These are phyloP conservation scores for Chaetoscypha palmicola DNA, from an alignment of 2,329 filamentous ascomycete species.

Conservation along the genomic window DNA sequence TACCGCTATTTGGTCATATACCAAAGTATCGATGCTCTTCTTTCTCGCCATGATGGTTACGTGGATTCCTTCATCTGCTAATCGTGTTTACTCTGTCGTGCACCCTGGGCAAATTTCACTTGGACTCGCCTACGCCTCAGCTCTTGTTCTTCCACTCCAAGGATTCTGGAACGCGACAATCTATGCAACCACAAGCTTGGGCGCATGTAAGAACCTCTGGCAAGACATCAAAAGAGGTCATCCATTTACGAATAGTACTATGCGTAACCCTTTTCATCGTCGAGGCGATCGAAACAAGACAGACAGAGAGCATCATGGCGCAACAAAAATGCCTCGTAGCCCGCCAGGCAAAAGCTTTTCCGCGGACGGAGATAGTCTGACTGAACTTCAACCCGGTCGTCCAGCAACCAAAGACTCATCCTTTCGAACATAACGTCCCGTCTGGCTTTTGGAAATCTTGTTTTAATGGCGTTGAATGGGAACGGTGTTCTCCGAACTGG, in stretches of 20 bases:
- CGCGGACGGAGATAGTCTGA: neutral
- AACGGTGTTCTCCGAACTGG: no score
- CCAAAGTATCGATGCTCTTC: conserved; percentile 64
- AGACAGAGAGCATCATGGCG: neutral
- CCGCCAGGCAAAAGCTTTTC: neutral
- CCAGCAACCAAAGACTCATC: neutral
- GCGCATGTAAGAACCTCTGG: conserved; percentile 47
- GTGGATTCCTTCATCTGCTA: conserved; percentile 71
- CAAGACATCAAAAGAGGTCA: conserved; percentile 1
- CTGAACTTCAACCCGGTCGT: neutral
- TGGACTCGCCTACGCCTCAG: conserved; percentile 60
- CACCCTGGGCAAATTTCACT: conserved; percentile 46
- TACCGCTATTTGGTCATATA: conserved; percentile 61
- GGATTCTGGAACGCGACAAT: conserved; percentile 81
- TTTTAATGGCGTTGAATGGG: neutral
- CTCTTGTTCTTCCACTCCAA: conserved; percentile 71
- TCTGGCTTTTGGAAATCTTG: neutral
- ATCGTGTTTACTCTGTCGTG: conserved; percentile 65
- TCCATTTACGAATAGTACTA: neutral
- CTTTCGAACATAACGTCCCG: neutral
- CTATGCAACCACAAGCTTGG: conserved; percentile 63
- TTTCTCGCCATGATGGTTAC: conserved; percentile 65
- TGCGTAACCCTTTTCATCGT: neutral
- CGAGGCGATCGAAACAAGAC: neutral
- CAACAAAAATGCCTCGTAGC: neutral